Conservation (phyloP, 306 rosid genomes). For the Begonia peltatifolia region DNA sequence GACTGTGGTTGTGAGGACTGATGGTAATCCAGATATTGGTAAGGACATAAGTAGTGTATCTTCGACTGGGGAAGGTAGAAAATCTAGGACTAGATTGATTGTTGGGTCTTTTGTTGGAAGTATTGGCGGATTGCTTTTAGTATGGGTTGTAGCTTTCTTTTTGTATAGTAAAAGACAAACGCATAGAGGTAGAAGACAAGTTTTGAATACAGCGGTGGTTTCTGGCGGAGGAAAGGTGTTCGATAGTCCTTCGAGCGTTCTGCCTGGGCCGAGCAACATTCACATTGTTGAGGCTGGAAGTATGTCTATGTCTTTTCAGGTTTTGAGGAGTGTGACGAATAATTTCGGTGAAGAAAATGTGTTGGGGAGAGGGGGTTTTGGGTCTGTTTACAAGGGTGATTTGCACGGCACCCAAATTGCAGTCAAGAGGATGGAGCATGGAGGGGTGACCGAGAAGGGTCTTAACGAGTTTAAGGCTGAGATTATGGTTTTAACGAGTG, state of each 20-base stretch:
- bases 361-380: slow-evolving; percentile 81
- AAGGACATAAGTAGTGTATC: slow-evolving; percentile 20
- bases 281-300: slow-evolving; percentile 45
- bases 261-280: slow-evolving; percentile 14
- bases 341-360: slow-evolving; percentile 46
- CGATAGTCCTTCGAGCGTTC: slow-evolving; percentile 17
- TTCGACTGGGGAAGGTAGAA: slow-evolving; percentile 3
- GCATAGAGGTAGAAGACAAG: not conserved
- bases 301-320: slow-evolving; percentile 56
- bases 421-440: slow-evolving; percentile 82
- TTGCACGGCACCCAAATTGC: slow-evolving; percentile 84
- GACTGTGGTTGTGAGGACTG: slow-evolving; percentile 20
- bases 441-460: slow-evolving; percentile 50
- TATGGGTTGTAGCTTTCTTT: slow-evolving; percentile 12
- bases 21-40: slow-evolving; percentile 55
- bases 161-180: slow-evolving; percentile 10
- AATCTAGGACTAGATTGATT: slow-evolving; percentile 7
- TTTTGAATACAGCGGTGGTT: too few species aligned
- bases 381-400: slow-evolving; percentile 71
- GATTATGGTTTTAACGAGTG: slow-evolving; percentile 71
- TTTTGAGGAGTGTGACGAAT: slow-evolving; percentile 55
- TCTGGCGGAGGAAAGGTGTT: slow-evolving; percentile 11
- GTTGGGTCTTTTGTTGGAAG: slow-evolving; percentile 23
- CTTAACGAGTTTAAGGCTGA: slow-evolving; percentile 61
- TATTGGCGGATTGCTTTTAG: slow-evolving; percentile 14